Evolutionary conservation across 2,329 filamentous ascomycete genomes (phyloP).

Genomic region (Aspergillus terreus): DNA sequence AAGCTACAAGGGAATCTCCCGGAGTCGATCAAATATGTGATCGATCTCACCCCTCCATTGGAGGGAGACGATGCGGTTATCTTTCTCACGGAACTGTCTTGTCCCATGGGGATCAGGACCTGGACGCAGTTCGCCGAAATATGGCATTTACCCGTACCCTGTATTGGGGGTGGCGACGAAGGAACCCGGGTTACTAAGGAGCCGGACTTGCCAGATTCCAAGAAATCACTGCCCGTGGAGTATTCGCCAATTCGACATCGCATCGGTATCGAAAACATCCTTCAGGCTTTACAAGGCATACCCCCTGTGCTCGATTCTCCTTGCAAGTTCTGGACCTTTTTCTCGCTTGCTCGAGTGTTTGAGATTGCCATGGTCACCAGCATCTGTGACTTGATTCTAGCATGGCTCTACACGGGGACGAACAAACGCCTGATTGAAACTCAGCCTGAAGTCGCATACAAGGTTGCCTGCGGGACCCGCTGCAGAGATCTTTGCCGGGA

Average conservation of each 20-base stretch:
- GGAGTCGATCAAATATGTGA: constrained; percentile 52
- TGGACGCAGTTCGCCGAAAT: constrained; percentile 49
- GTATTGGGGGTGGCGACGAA: constrained; percentile 51
- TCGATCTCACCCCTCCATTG: constrained; percentile 61
- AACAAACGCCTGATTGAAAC: constrained; percentile 62
- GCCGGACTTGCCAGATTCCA: no score
- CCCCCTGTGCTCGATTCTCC: constrained; percentile 61
- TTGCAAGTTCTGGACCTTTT: constrained; percentile 63
- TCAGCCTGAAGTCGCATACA: constrained; percentile 59
- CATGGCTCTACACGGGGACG: constrained; percentile 55
- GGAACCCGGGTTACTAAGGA: not conserved
- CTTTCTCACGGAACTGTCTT: constrained; percentile 56
- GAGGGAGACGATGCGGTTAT: constrained; percentile 63
- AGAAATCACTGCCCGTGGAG: constrained; percentile 37
- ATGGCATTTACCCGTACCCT: constrained; percentile 35
- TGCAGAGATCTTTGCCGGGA: constrained; percentile 33
- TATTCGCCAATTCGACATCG: constrained; percentile 64
- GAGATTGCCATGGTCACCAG: constrained; percentile 36
- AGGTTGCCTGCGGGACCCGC: constrained; percentile 48
- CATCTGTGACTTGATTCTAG: constrained; percentile 47
- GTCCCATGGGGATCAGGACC: constrained; percentile 52
- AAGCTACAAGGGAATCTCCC: constrained; percentile 24
- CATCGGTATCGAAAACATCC: constrained; percentile 59
- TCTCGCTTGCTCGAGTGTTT: constrained; percentile 58
- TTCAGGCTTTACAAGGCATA: constrained; percentile 55